Evolutionary conservation across 2,329 filamentous ascomycete genomes (phyloP).

Genomic region (Epichloe sibirici): DNA sequence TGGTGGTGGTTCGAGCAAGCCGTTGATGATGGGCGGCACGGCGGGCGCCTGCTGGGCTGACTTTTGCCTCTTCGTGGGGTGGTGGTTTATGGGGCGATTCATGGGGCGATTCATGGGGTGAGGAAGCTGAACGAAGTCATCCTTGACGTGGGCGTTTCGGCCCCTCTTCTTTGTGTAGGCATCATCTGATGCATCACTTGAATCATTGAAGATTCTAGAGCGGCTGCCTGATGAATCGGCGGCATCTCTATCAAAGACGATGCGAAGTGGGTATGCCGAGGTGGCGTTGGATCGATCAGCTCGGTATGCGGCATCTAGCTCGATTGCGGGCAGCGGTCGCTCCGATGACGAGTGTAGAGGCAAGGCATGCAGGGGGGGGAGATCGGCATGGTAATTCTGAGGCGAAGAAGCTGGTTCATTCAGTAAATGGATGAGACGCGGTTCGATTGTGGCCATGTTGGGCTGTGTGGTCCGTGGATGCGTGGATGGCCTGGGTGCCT

Average conservation of each 20-base stretch:
- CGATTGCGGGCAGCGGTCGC: slow-evolving; percentile 38
- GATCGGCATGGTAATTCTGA: slow-evolving; percentile 35
- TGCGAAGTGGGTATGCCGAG: slow-evolving; percentile 25
- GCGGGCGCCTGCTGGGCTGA: slow-evolving; percentile 40
- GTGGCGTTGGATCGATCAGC: slow-evolving; percentile 21
- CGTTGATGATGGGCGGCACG: slow-evolving; percentile 54
- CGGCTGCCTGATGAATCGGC: slow-evolving; percentile 23
- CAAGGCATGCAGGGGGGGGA: slow-evolving; percentile 42
- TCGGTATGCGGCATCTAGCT: slow-evolving; percentile 33
- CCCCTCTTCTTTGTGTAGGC: slow-evolving; percentile 42
- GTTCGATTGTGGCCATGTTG: slow-evolving; percentile 56
- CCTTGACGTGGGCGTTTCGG: slow-evolving; percentile 35
- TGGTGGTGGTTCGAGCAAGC: slow-evolving; percentile 48
- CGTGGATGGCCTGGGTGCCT: neutral
- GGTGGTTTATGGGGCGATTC: slow-evolving; percentile 39
- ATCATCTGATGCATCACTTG: slow-evolving; percentile 31
- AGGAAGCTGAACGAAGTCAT: slow-evolving; percentile 51
- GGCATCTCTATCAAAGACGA: slow-evolving; percentile 27
- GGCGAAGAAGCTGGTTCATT: slow-evolving; percentile 40
- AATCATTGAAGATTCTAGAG: slow-evolving; percentile 34
- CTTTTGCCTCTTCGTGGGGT: slow-evolving; percentile 53
- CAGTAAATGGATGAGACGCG: slow-evolving; percentile 51
- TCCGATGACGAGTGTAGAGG: slow-evolving; percentile 31
- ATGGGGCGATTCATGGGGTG: slow-evolving; percentile 39
- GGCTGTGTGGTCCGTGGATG: slow-evolving; percentile 16